Evolutionary conservation across 2,329 filamentous ascomycete species (phyloP).

Genomic region (Akanthomyces dipterigenus): DNA sequence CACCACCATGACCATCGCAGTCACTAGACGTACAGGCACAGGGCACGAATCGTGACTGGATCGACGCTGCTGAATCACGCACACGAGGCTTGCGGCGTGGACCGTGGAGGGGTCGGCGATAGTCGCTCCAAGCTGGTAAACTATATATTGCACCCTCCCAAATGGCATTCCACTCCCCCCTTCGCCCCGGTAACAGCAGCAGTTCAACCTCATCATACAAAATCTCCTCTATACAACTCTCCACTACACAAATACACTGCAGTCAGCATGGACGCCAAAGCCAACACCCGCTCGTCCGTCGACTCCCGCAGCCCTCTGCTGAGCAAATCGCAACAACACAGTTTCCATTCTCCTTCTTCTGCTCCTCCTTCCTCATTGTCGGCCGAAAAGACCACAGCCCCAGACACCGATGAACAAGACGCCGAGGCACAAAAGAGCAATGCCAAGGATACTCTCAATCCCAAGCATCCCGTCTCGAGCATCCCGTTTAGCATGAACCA

Average conservation of each 20-base stretch:
- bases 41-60: no score
- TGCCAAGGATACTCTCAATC: not conserved
- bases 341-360: no score
- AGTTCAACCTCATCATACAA: not conserved
- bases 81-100: no score
- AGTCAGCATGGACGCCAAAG: not conserved
- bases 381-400: not conserved
- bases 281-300: not conserved
- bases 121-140: not conserved
- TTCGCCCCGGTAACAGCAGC: no score
- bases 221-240: no score
- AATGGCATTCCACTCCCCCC: no score
- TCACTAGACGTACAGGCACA: no score
- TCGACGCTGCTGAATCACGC: no score
- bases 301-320: constrained; percentile 5
- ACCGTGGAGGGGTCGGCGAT: no score
- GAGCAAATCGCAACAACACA: not conserved
- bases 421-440: not conserved
- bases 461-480: constrained; percentile 1
- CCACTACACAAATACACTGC: not conserved
- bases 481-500: not conserved
- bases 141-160: no score
- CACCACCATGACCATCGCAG: no score
- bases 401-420: not conserved
- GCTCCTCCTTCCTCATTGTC: not conserved